A percentile compares a stretch with the other conserved stretches of the same genome.
phyloP scores from a whole-genome alignment of 2,329 filamentous ascomycete genomes.

The Juglanconis sp. region DNA sequence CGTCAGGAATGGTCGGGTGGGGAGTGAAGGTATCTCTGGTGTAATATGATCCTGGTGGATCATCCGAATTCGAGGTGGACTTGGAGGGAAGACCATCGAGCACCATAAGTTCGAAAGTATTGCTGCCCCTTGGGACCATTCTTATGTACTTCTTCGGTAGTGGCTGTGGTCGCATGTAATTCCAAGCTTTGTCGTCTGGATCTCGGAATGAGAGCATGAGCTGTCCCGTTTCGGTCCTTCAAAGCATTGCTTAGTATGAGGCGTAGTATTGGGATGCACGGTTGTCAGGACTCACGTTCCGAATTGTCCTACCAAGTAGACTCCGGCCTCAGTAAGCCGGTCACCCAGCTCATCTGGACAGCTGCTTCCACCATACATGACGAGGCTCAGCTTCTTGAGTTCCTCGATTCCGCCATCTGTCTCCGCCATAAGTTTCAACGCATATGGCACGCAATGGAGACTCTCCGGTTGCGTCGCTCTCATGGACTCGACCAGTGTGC shows the following conservation, averaged over 20 bases:
- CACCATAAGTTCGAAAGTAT: too few species aligned
- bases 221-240: conserved; percentile 55
- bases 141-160: too few species aligned
- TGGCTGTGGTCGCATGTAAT: conserved; percentile 47
- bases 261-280: background rate
- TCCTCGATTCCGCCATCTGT: conserved; percentile 48
- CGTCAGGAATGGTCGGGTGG: conserved; percentile 36
- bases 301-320: conserved; percentile 55
- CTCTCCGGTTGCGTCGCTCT: conserved; percentile 43
- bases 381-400: conserved; percentile 45
- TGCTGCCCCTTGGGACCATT: too few species aligned
- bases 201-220: conserved; percentile 59
- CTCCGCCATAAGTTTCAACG: conserved; percentile 61
- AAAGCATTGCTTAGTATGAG: background rate
- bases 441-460: conserved; percentile 62
- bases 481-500: conserved; percentile 45
- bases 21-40: conserved; percentile 38
- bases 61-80: conserved; percentile 26
- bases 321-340: conserved; percentile 46
- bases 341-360: conserved; percentile 60
- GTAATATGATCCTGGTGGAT: conserved; percentile 28
- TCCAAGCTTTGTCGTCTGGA: conserved; percentile 54
- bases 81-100: conserved; percentile 27
- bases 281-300: conserved; percentile 42
- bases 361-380: conserved; percentile 55